Conservation (phyloP, 192 early-diverging fungal species). For the Coemansia sp. region DNA sequence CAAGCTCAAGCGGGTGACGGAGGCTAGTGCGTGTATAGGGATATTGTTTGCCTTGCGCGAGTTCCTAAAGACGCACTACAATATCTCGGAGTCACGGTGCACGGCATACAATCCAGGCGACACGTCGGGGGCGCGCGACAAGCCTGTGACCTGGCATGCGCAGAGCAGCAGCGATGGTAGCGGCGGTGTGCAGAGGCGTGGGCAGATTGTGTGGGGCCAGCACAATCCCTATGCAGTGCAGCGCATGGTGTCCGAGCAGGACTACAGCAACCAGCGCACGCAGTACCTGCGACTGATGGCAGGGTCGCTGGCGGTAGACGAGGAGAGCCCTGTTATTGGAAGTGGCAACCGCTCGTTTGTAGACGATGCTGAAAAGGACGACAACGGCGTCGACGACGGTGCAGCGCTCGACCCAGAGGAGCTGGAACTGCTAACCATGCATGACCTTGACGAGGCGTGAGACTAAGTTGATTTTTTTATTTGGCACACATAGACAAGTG, state of each 20-base stretch:
- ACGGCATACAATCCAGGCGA: conserved; percentile 52
- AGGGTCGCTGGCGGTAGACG: conserved; percentile 24
- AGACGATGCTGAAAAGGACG: conserved; percentile 1
- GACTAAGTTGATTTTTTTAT: not conserved
- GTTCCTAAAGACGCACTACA: conserved; percentile 60
- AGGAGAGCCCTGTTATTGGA: conserved; percentile 16
- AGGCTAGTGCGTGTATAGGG: conserved; percentile 58
- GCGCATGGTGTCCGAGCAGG: conserved; percentile 32
- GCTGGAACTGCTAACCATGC: conserved; percentile 28
- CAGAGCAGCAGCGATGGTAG: conserved; percentile 10
- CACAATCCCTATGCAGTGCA: conserved; percentile 32
- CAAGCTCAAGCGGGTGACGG: conserved; percentile 34
- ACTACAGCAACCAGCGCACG: conserved; percentile 33
- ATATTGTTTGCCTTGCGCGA: conserved; percentile 63
- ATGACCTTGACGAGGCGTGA: conserved; percentile 13
- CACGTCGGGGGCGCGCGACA: conserved; percentile 54
- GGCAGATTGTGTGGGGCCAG: conserved; percentile 41
- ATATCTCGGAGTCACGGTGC: conserved; percentile 55
- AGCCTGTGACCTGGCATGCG: conserved; percentile 52
- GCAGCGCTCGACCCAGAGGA: conserved; percentile 20
- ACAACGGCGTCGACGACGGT: conserved; percentile 6
- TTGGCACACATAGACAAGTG: too few relatives aligned
- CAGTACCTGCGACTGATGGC: conserved; percentile 39
- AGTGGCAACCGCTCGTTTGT: conserved; percentile 11
- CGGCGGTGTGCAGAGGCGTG: conserved; percentile 14